These are phyloP conservation scores for Thelonectria blattea DNA, from an alignment of 2,329 filamentous ascomycete genomes.

Conservation along the genomic window DNA sequence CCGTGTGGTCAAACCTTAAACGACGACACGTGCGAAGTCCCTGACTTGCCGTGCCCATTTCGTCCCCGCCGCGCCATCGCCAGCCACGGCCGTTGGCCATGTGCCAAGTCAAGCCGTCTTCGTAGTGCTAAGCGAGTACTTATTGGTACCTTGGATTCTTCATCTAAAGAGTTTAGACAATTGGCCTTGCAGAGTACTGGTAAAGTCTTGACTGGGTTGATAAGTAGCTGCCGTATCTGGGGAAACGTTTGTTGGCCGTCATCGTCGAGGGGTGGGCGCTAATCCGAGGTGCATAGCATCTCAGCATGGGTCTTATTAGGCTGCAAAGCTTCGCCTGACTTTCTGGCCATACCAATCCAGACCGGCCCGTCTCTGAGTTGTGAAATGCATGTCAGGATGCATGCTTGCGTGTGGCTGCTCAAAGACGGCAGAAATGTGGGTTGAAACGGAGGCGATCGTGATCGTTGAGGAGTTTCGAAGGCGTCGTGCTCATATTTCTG, in stretches of 20 bases:
- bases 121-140: no score
- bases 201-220: neutral
- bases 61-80: conserved; percentile 24
- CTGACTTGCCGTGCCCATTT: conserved; percentile 31
- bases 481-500: no score
- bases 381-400: conserved; percentile 1
- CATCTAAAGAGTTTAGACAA: no score
- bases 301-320: neutral
- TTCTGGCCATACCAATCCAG: neutral
- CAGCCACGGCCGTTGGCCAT: conserved; percentile 32
- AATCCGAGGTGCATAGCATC: neutral
- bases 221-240: neutral
- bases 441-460: neutral
- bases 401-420: neutral
- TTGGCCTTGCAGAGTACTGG: no score
- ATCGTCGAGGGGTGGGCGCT: neutral
- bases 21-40: conserved; percentile 37
- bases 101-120: conserved; percentile 19
- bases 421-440: neutral
- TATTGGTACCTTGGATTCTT: no score
- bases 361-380: neutral
- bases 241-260: neutral
- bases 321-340: neutral
- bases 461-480: neutral
- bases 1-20: conserved; percentile 36